Evolutionary conservation across 495 filamentous ascomycete species (phyloP), one percentile per base, ranked within the genome.

Genomic region (Elaphomyces granulatus): DNA sequence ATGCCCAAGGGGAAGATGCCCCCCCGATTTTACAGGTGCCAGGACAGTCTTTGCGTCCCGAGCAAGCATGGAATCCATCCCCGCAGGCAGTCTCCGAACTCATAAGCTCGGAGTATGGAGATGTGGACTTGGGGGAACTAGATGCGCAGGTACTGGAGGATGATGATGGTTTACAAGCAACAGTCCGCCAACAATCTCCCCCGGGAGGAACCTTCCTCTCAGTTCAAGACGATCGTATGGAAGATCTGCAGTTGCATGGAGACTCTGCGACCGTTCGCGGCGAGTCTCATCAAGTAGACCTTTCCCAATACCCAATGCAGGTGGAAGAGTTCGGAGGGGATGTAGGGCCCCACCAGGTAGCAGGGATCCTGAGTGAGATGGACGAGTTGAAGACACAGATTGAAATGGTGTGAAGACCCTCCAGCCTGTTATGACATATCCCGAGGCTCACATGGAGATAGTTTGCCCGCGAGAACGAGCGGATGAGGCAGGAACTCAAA

Each of bases 381-480:
- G 36, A 37, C 16, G 35, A 47, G n/a, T 23, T 47, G 31, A 23
- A 20, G 15, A 33, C 41, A 9, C 32, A 18, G 20, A 44, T 47
- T 38, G 31, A 44, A 37, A 41, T 44, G 38, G 45, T 47, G 31
- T 45, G 30, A 9, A 21, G 19, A 16, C 40, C 20, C 42, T 43
- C 10, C 33, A 36, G 18, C 34, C 45, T 36, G 32, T 36, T 39
- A 50, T 8, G 31, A 51, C 21, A 45, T 49, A n/a, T n/a, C n/a
- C n/a, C n/a, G n/a, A n/a, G n/a, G 9, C 55, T 63, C 8, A 54
- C 3, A 8, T 21, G 23, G 12, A 14, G 15, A 37, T 36, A 80
- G 74, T 59, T 78, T 32, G 61, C 71, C 47, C 63, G 55, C 38
- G 70, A 79, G 49, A 63, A 61, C 38, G 61, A 68, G 17, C 55